Conservation (phyloP, 2,329 filamentous ascomycete species). For the Ophiobolus disseminans region DNA sequence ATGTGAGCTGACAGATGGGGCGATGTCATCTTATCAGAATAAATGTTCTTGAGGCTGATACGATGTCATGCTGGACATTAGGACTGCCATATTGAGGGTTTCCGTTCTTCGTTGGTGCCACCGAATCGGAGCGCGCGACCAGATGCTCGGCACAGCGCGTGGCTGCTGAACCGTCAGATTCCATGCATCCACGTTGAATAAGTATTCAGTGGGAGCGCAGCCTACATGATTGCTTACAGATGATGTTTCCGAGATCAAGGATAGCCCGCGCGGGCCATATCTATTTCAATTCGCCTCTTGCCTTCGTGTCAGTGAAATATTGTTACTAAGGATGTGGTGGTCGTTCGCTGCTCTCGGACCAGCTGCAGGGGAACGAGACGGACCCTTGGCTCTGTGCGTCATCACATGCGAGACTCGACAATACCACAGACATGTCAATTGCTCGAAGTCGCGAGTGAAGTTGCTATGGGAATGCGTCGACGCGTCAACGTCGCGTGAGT, state of each 20-base stretch:
- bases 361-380: slow-evolving; percentile 13
- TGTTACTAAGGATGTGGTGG: slow-evolving; percentile 29
- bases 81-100: not conserved
- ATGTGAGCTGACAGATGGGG: slow-evolving; percentile 26
- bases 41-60: slow-evolving; percentile 2
- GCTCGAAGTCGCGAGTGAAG: slow-evolving; percentile 1
- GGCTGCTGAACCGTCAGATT: not conserved
- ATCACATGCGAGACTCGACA: slow-evolving; percentile 4
- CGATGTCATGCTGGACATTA: slow-evolving; percentile 11
- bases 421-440: slow-evolving; percentile 8
- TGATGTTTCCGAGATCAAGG: not conserved
- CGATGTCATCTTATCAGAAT: slow-evolving; percentile 16
- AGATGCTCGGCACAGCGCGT: not conserved
- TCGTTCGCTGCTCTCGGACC: slow-evolving; percentile 11
- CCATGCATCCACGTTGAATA: not conserved
- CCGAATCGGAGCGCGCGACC: slow-evolving; percentile 14
- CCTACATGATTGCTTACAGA: not conserved
- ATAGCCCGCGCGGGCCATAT: not conserved
- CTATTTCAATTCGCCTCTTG: not conserved
- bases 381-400: slow-evolving; percentile 17
- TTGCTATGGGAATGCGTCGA: slow-evolving; percentile 4
- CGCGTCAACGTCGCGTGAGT: slow-evolving; percentile 15
- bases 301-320: slow-evolving; percentile 18
- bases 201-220: not conserved
- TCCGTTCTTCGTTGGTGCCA: slow-evolving; percentile 10